A percentile compares a stretch with the other conserved stretches of the same genome.
phyloP scores from a whole-genome alignment of 129 eudicot genomes.

The Helianthus tuberosus region DNA sequence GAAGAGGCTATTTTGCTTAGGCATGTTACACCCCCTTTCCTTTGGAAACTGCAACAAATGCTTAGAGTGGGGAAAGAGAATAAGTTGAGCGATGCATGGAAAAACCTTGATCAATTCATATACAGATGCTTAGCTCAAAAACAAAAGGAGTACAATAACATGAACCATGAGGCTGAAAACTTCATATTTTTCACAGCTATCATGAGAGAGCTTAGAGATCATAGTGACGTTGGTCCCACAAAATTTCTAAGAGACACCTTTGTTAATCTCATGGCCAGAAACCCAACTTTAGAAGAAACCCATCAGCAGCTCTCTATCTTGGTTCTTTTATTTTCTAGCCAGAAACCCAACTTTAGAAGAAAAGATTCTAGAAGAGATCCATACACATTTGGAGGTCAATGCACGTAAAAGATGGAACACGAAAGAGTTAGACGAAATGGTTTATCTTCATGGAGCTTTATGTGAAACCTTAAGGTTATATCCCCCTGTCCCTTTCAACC shows the following conservation, averaged over 20 bases:
- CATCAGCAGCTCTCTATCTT: conserved; percentile 29
- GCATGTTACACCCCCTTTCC: too few species aligned
- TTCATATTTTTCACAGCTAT: too few species aligned
- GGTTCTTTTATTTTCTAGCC: conserved; percentile 41
- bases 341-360: conserved; percentile 30
- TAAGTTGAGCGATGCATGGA: too few species aligned
- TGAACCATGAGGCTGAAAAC: too few species aligned
- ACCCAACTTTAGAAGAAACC: conserved; percentile 44
- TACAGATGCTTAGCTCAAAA: too few species aligned
- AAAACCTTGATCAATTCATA: too few species aligned
- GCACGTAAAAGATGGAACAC: background rate
- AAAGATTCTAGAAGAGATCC: conserved; percentile 24
- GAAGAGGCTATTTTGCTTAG: too few species aligned
- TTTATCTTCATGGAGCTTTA: conserved; percentile 51
- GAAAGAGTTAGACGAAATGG: conserved; percentile 29
- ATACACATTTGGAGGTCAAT: background rate
- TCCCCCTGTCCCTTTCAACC: conserved; percentile 52
- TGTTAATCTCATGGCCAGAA: conserved; percentile 33
- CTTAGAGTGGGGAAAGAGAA: too few species aligned
- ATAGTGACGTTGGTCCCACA: background rate
- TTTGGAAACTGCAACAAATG: too few species aligned
- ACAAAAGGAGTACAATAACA: too few species aligned
- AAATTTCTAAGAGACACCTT: conserved; percentile 25
- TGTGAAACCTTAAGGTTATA: conserved; percentile 51
- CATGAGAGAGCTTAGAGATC: too few species aligned